Evolutionary conservation across 495 filamentous ascomycete genomes (phyloP).

Genomic region (Lophiostoma macrostomum): DNA sequence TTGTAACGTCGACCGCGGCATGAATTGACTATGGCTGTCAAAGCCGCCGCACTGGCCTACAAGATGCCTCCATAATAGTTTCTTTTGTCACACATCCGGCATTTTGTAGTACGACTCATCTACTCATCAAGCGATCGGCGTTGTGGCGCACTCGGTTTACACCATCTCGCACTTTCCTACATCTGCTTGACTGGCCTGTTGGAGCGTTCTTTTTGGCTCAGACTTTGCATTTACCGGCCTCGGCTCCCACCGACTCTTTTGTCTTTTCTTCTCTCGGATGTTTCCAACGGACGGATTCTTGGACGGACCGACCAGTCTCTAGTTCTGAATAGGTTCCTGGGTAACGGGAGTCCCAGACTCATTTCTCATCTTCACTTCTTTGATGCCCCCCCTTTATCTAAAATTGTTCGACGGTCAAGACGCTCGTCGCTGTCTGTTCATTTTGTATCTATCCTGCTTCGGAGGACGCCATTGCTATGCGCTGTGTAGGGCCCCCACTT

Average conservation of each 20-base stretch:
- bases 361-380: too few relatives aligned
- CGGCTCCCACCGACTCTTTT: background rate
- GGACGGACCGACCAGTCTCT: too few relatives aligned
- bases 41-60: background rate
- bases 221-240: constrained; percentile 5
- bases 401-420: too few relatives aligned
- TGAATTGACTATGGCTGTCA: background rate
- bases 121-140: constrained; percentile 27
- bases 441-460: too few relatives aligned
- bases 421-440: too few relatives aligned
- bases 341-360: too few relatives aligned
- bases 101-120: constrained; percentile 7
- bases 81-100: constrained; percentile 6
- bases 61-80: background rate
- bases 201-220: background rate
- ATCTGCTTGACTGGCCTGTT: background rate
- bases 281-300: too few relatives aligned
- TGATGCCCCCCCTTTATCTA: too few relatives aligned
- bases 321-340: too few relatives aligned
- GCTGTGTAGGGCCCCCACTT: too few relatives aligned
- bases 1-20: background rate
- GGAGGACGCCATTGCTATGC: too few relatives aligned
- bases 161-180: background rate
- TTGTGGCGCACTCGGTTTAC: background rate
- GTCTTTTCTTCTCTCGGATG: too few relatives aligned